A percentile compares a stretch with the other conserved stretches of the same genome.
phyloP scores from a whole-genome alignment of 441 rosid genomes.

The Erysimum cheiri region DNA sequence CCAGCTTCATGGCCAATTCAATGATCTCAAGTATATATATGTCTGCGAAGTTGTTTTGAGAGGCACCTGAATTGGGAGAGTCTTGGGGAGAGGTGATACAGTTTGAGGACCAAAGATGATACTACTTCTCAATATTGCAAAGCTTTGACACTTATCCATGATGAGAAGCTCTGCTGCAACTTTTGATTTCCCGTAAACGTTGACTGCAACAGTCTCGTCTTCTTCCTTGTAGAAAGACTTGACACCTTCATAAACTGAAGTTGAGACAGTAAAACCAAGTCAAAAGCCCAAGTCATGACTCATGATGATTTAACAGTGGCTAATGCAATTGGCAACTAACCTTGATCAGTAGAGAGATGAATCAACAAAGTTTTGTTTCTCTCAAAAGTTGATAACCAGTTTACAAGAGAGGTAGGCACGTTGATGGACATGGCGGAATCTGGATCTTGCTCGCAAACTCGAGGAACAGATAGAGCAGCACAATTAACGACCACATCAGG shows the following conservation, averaged over 20 bases:
- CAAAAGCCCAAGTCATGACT: background rate
- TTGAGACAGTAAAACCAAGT: background rate
- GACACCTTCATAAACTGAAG: conserved; percentile 77
- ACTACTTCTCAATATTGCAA: conserved; percentile 82
- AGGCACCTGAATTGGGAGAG: conserved; percentile 85
- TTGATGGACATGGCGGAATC: conserved; percentile 68
- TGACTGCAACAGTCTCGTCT: conserved; percentile 74
- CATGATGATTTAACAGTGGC: background rate
- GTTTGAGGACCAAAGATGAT: conserved; percentile 88
- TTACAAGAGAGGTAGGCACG: conserved; percentile 70
- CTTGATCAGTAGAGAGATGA: conserved; percentile 93
- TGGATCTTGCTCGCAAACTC: conserved; percentile 80
- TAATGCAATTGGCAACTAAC: conserved; percentile 41
- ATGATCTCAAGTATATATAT: background rate
- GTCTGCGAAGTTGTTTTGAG: background rate
- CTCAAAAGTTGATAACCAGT: conserved; percentile 63
- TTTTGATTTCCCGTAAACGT: conserved; percentile 88
- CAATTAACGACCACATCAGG: conserved; percentile 87
- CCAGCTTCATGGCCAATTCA: background rate
- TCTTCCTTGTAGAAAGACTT: conserved; percentile 91
- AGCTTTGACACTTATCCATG: conserved; percentile 60
- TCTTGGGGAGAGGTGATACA: conserved; percentile 80
- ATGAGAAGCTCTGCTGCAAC: conserved; percentile 78
- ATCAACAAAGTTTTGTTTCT: conserved; percentile 57
- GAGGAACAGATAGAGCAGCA: conserved; percentile 86